Conservation (phyloP, 1,284 basidiomycete species). For the Prillingera fragicola region DNA sequence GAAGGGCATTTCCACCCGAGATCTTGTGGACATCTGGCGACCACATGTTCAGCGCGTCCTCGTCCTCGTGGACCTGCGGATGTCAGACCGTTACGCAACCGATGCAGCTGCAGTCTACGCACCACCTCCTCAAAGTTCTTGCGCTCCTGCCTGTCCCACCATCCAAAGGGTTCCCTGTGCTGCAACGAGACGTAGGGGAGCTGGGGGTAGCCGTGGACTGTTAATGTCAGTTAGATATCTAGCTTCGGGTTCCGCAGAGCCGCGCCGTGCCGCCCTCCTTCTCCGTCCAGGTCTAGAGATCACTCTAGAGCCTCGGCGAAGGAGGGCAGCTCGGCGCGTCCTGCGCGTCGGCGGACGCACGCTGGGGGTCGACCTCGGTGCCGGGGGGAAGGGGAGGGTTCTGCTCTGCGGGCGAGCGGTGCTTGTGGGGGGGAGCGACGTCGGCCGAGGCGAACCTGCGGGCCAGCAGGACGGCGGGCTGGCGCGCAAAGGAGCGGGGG, state of each 20-base stretch:
- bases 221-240: constrained; percentile 12
- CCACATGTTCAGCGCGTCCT: constrained; percentile 82
- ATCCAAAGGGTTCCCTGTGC: constrained; percentile 62
- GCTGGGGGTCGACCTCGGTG: constrained; percentile 42
- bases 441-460: constrained; percentile 5
- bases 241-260: no score
- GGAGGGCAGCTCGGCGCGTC: no score
- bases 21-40: constrained; percentile 62
- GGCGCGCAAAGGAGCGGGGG: constrained; percentile 16
- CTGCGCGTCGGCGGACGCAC: no score
- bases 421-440: constrained; percentile 3
- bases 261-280: no score
- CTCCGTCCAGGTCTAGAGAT: no score
- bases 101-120: constrained; percentile 30
- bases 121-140: constrained; percentile 81
- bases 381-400: constrained; percentile 28
- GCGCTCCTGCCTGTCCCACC: constrained; percentile 75
- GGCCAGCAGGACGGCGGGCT: background rate
- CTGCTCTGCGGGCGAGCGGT: constrained; percentile 17
- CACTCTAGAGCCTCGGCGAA: no score
- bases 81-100: background rate
- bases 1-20: constrained; percentile 29
- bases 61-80: constrained; percentile 68
- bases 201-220: constrained; percentile 63
- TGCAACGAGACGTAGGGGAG: constrained; percentile 67